These are phyloP conservation scores for Eucalyptus leucophloia DNA, from an alignment of 345 rosid species.

Conservation along the genomic window DNA sequence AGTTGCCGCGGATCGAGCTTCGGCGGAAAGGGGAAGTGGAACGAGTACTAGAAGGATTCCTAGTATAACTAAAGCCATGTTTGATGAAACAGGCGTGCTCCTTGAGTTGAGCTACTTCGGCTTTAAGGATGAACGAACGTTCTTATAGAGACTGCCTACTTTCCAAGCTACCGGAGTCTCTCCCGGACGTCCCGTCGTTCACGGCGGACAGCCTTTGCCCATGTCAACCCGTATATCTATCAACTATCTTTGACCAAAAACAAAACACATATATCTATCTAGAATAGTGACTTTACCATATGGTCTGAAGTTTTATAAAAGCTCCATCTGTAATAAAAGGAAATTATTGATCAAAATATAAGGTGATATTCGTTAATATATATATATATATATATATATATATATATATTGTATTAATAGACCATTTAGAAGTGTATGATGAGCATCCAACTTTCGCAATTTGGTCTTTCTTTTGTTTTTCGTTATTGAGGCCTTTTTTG, in stretches of 20 bases:
- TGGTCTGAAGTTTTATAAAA: background rate
- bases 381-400: too few relatives aligned
- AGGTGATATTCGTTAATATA: background rate
- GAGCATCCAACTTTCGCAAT: background rate
- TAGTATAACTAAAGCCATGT: background rate
- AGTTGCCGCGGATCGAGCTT: background rate
- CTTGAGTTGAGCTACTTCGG: background rate
- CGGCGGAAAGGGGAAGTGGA: background rate
- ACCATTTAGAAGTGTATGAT: too few relatives aligned
- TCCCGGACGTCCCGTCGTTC: background rate
- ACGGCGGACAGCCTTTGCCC: background rate
- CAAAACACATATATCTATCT: too few relatives aligned
- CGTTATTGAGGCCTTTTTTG: too few relatives aligned
- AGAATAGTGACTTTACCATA: background rate
- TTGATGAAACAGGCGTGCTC: background rate
- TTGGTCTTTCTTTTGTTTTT: background rate
- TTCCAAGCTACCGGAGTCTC: background rate
- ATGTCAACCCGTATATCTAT: too few relatives aligned
- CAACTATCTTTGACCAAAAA: too few relatives aligned
- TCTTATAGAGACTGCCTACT: background rate
- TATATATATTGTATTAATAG: too few relatives aligned
- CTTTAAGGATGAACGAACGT: background rate
- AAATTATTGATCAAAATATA: too few relatives aligned
- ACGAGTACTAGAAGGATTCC: background rate
- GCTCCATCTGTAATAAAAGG: background rate